Evolutionary conservation across 2,329 filamentous ascomycete species (phyloP), one percentile per base, ranked within the genome.

Genomic region (Penicillium olsonii): DNA sequence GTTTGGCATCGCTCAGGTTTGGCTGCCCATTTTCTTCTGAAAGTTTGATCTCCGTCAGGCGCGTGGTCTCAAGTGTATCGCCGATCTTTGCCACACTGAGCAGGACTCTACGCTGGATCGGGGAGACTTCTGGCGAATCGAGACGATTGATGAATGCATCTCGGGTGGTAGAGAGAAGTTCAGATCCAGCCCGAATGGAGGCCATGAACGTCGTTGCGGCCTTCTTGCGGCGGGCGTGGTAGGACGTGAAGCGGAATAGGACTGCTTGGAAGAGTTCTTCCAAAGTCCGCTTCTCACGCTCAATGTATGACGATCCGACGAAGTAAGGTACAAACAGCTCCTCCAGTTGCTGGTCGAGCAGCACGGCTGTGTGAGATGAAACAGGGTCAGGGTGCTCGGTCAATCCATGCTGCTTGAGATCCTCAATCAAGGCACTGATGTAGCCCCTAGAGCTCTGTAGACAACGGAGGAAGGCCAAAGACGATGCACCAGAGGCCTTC

Each of bases 201-300:
- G 89, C 90, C 79, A 97, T 95, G 69, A 96, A 96, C 0, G 90
- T 90, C 0, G 89, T 90, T 1, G 92, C 88, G 20, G 87, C 85
- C 77, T 95, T 96, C 70, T 95, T 92, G 55, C 90, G 81, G 45
- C 76, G 73, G 26, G 73, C 70, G 69, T 99, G 94, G 66, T 92
- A 97, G n/a, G 95, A 87, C 14, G 90, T 95, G 66, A 94, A 99
- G 63, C 95, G 95, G 82, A 99, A 96, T 4, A 97, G 81, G 45
- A 99, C 75, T 0, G 94, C 96, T 46, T 90, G 92, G 73, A 95
- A 91, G 56, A 92, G 74, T 66, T 92, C 89, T 64, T 92, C 88
- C 41, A 94, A 71, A 50, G 82, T 85, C 54, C 78, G 78, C 67
- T 82, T 84, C 61, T 86, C 83, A 41, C 82, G 76, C 63, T 86